Base-by-base conservation (phyloP, 2,329 filamentous ascomycete species). In the Herpotrichia juniperi region DNA sequence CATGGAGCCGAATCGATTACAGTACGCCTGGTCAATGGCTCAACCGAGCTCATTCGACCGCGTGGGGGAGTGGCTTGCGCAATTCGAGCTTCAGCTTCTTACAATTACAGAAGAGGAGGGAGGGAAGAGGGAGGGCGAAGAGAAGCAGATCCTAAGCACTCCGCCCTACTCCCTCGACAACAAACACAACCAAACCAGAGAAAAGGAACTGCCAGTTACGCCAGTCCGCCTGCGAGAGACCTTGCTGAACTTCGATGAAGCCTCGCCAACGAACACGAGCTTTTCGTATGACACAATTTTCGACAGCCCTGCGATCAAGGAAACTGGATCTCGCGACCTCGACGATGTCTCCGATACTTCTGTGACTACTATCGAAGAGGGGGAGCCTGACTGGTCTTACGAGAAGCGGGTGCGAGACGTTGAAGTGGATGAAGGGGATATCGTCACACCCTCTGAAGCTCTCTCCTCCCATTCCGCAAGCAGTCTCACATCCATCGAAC, bases 231-330 rank as follows among this genome's bases (percentile, higher is more conserved):
- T 12, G 12, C 17, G 22, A 17, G 24, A 42, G 11, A 12, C 24
- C n/a, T 24, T 4, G 4, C n/a, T 31, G 16, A 14, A 17, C n/a
- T 26, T 34, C 8, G 39, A 44, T 6, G 35, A 44, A 10, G 11
- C 19, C 1, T 70, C 66, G 21, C 67, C 66, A 7, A 69, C 66
- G 1, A 52, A 67, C 16, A 66, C 66, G 1, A 53, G 46, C 2
- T 69, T 67, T 46, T 66, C 64, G 0, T 39, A 44, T 6, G 12
- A 46, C n/a, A 57, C 48, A 19, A 44, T 70, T 34, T 70, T 69
- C 56, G 63, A 66, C 35, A 42, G 37, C 2, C 57, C 54, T 14
- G 26, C 42, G 26, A 16, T 19, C 31, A 19, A 2, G 28, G 12
- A 19, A 21, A 37, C 10, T 10, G 40, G 19, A 22, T 11, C 4